Evolutionary conservation across 2,329 filamentous ascomycete species (phyloP).

Genomic region (Trichophyton mentagrophytes): DNA sequence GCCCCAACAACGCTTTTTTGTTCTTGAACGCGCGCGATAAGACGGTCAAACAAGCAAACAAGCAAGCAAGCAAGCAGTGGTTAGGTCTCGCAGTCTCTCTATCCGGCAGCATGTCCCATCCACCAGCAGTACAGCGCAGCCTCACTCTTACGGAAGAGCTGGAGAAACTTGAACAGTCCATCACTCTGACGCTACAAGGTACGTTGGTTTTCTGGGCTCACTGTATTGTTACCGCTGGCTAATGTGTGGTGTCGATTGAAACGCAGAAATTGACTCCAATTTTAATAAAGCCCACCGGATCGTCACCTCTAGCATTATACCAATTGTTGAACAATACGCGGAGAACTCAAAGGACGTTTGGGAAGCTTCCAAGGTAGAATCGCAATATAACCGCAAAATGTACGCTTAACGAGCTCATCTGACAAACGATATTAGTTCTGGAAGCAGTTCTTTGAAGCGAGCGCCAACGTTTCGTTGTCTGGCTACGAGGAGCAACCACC

Average conservation of each 20-base stretch:
- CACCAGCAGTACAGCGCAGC: slow-evolving; percentile 37
- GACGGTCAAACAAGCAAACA: not conserved
- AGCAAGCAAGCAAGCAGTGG: too few relatives aligned
- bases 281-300: slow-evolving; percentile 95
- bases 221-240: not conserved
- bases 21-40: not conserved
- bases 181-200: slow-evolving; percentile 91
- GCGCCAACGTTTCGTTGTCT: slow-evolving; percentile 89
- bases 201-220: slow-evolving; percentile 4
- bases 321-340: slow-evolving; percentile 87
- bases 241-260: not conserved
- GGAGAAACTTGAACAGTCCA: slow-evolving; percentile 90
- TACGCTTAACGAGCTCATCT: not conserved
- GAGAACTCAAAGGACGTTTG: slow-evolving; percentile 88
- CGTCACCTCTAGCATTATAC: slow-evolving; percentile 83
- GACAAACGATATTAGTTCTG: slow-evolving; percentile 56
- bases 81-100: too few relatives aligned
- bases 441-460: slow-evolving; percentile 99
- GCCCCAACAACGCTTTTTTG: not conserved
- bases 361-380: slow-evolving; percentile 77
- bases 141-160: slow-evolving; percentile 87
- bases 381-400: not conserved
- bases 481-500: slow-evolving; percentile 72
- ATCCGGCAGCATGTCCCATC: slow-evolving; percentile 37
- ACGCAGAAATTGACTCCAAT: slow-evolving; percentile 87